A percentile compares a stretch with the other conserved stretches of the same genome.
phyloP scores from a whole-genome alignment of 495 filamentous ascomycete genomes.

The Aspergillus wentii region DNA sequence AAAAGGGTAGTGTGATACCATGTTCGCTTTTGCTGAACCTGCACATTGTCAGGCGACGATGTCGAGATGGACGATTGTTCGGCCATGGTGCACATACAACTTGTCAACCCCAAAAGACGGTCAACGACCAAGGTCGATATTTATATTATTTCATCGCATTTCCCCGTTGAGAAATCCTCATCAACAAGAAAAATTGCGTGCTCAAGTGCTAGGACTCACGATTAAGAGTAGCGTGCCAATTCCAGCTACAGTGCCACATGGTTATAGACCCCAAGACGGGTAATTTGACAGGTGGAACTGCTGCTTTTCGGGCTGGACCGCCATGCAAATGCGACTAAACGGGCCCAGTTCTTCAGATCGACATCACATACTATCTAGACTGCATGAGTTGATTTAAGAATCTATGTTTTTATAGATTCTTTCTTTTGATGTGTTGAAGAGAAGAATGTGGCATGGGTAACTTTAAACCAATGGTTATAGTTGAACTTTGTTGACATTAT shows the following conservation, averaged over 20 bases:
- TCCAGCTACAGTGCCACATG: neutral
- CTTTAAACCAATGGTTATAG: too few relatives aligned
- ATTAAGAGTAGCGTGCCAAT: conserved; percentile 2
- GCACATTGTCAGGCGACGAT: conserved; percentile 6
- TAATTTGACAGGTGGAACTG: neutral
- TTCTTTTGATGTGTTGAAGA: too few relatives aligned
- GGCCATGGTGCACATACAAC: conserved; percentile 5
- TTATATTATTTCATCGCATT: neutral
- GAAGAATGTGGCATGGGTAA: too few relatives aligned
- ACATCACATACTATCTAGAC: too few relatives aligned
- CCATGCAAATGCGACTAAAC: too few relatives aligned
- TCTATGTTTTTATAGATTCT: too few relatives aligned
- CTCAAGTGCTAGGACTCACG: too few relatives aligned
- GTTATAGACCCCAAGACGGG: neutral
- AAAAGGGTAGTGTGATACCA: conserved; percentile 60
- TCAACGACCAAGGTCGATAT: neutral
- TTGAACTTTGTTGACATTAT: too few relatives aligned
- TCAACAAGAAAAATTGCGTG: conserved; percentile 4
- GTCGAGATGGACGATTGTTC: conserved; percentile 9
- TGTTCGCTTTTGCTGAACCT: conserved; percentile 13
- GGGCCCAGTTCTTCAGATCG: too few relatives aligned
- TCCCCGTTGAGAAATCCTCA: neutral
- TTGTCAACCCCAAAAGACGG: neutral
- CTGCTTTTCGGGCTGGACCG: neutral
- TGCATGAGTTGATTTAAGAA: too few relatives aligned